Evolutionary conservation across 257 asterid genomes (phyloP).

Genomic region (Penstemon newberryi): DNA sequence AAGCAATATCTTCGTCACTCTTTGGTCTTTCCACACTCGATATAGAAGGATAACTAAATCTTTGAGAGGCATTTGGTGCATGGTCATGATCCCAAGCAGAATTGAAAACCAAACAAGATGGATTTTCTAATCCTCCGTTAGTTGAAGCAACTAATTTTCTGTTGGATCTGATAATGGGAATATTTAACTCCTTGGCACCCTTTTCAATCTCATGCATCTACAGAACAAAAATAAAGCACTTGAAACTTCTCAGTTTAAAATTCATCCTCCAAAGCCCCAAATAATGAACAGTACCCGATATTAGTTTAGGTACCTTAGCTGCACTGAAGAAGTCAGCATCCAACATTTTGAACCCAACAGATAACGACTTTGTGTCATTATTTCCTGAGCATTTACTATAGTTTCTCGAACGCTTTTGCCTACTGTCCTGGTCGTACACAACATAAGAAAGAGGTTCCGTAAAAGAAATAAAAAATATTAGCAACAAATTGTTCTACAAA

Average conservation of each 20-base stretch:
- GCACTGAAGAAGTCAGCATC: constrained; percentile 72
- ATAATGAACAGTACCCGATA: constrained; percentile 8
- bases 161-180: constrained; percentile 65
- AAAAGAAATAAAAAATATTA: constrained; percentile 16
- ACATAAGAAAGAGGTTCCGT: constrained; percentile 2
- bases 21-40: constrained; percentile 55
- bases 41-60: constrained; percentile 53
- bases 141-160: constrained; percentile 65
- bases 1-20: constrained; percentile 77
- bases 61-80: constrained; percentile 25
- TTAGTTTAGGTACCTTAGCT: constrained; percentile 47
- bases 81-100: constrained; percentile 51
- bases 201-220: constrained; percentile 78
- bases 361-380: constrained; percentile 34
- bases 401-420: constrained; percentile 32
- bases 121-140: constrained; percentile 79
- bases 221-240: background rate
- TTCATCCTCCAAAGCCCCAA: constrained; percentile 12
- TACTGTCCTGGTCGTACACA: constrained; percentile 60
- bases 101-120: constrained; percentile 71
- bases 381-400: constrained; percentile 40
- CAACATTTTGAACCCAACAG: constrained; percentile 53
- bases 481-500: constrained; percentile 8
- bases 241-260: background rate
- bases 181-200: constrained; percentile 66